These are phyloP conservation scores for Xylariaceae sp. DNA, from an alignment of 2,329 filamentous ascomycete genomes.

Conservation along the genomic window DNA sequence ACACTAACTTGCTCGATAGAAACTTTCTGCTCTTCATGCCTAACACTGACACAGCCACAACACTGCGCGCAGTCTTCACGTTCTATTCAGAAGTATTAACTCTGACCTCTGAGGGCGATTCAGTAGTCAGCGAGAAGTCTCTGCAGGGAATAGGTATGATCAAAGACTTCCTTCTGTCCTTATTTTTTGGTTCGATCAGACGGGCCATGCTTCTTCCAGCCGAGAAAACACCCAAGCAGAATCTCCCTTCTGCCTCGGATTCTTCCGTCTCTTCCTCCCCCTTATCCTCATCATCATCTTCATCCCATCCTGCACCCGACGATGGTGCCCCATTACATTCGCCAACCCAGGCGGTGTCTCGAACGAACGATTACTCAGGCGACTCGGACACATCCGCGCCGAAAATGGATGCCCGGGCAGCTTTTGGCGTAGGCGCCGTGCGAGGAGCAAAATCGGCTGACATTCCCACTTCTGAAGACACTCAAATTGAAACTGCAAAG, in stretches of 20 bases:
- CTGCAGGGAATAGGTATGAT: constrained; percentile 92
- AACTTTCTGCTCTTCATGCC: constrained; percentile 93
- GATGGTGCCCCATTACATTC: constrained; percentile 12
- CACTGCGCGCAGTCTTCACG: constrained; percentile 78
- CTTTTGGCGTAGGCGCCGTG: constrained; percentile 18
- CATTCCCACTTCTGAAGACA: constrained; percentile 22
- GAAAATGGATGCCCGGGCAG: constrained; percentile 13
- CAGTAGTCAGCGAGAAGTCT: constrained; percentile 84
- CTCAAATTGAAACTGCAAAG: constrained; percentile 31
- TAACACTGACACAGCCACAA: constrained; percentile 59
- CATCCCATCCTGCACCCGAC: constrained; percentile 14
- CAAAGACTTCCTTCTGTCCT: constrained; percentile 63
- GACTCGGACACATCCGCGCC: constrained; percentile 18
- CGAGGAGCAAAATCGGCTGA: constrained; percentile 19
- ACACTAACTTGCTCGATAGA: constrained; percentile 42
- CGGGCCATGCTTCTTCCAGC: constrained; percentile 56
- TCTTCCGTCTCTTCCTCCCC: constrained; percentile 15
- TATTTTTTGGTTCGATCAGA: constrained; percentile 74
- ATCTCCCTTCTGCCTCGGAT: constrained; percentile 6
- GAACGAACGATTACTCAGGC: constrained; percentile 16
- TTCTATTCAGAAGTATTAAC: constrained; percentile 90
- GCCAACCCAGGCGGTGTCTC: constrained; percentile 10
- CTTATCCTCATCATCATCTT: constrained; percentile 9
- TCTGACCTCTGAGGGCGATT: constrained; percentile 91
- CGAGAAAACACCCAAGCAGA: constrained; percentile 34